Evolutionary conservation across 345 rosid species (phyloP).

Genomic region (Anastatica hierochuntica): DNA sequence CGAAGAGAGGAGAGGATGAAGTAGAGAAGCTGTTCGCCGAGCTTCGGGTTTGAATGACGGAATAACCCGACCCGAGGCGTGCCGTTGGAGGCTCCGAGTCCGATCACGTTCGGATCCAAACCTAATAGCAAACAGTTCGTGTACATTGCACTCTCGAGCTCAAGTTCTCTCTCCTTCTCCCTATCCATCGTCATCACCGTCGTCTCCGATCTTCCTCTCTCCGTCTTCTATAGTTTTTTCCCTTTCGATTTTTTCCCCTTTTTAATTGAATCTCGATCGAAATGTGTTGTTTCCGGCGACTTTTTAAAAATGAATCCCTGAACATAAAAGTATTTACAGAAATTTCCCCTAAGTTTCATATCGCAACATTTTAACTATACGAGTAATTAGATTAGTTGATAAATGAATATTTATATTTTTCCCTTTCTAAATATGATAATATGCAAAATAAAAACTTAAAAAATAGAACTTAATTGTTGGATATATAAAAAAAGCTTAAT

Average conservation of each 20-base stretch:
- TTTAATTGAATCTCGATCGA: slow-evolving; percentile 32
- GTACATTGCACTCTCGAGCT: slow-evolving; percentile 99
- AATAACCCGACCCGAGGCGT: slow-evolving; percentile 84
- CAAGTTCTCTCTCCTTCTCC: slow-evolving; percentile 98
- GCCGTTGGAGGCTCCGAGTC: slow-evolving; percentile 70
- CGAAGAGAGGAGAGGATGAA: slow-evolving; percentile 97
- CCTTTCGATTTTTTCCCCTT: slow-evolving; percentile 2
- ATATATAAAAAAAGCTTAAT: no score
- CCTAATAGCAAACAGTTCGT: slow-evolving; percentile 92
- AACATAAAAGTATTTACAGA: background rate
- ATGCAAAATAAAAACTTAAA: no score
- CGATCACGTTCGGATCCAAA: slow-evolving; percentile 86
- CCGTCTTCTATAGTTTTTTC: background rate
- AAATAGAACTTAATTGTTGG: no score
- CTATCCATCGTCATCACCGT: slow-evolving; percentile 93
- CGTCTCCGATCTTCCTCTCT: slow-evolving; percentile 20
- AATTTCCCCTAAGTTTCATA: background rate
- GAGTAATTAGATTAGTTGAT: no score
- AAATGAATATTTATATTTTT: no score
- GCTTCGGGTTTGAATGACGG: slow-evolving; percentile 99
- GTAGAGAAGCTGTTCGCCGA: slow-evolving; percentile 98
- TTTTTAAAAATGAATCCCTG: slow-evolving; percentile 20
- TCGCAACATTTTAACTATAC: no score
- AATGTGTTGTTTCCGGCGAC: slow-evolving; percentile 23
- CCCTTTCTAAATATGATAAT: no score